Conservation (phyloP, 2,329 filamentous ascomycete species). For the Chrysosporium keratinophilum region DNA sequence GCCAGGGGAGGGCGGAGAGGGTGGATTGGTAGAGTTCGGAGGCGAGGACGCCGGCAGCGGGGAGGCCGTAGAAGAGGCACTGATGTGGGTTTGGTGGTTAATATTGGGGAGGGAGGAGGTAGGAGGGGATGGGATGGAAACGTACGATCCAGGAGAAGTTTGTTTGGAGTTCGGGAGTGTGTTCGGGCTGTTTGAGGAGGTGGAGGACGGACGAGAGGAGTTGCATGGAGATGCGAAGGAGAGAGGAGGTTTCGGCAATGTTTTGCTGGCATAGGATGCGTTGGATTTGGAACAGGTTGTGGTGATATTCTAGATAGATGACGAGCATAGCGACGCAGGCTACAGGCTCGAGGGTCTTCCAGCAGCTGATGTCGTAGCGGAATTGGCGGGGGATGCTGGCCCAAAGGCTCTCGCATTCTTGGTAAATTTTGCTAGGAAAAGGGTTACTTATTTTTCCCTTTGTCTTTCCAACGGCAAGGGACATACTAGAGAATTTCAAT, state of each 20-base stretch:
- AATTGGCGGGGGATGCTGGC: constrained; percentile 17
- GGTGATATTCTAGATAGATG: constrained; percentile 19
- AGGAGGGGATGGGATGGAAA: neutral
- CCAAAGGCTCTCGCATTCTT: constrained; percentile 18
- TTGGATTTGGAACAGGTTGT: constrained; percentile 19
- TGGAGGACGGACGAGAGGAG: constrained; percentile 19
- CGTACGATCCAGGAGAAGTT: constrained; percentile 20
- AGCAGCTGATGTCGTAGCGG: constrained; percentile 17
- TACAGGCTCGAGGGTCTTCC: constrained; percentile 11
- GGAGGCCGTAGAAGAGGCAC: constrained; percentile 19
- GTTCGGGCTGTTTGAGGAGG: constrained; percentile 16
- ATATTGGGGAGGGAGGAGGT: neutral
- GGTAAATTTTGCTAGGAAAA: constrained; percentile 14
- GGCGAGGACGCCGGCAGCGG: constrained; percentile 19
- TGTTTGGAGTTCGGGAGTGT: constrained; percentile 10
- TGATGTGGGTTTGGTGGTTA: neutral
- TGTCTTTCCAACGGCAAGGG: neutral
- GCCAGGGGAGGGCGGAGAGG: constrained; percentile 14
- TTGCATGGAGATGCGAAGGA: constrained; percentile 20
- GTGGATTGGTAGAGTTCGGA: constrained; percentile 20
- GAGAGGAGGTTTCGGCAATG: constrained; percentile 13
- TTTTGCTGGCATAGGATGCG: constrained; percentile 19
- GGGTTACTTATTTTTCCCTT: neutral
- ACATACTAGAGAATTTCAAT: constrained; percentile 11
- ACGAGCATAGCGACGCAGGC: constrained; percentile 15